Conservation (phyloP, 1,284 basidiomycete genomes). For the Tilletia caries region DNA sequence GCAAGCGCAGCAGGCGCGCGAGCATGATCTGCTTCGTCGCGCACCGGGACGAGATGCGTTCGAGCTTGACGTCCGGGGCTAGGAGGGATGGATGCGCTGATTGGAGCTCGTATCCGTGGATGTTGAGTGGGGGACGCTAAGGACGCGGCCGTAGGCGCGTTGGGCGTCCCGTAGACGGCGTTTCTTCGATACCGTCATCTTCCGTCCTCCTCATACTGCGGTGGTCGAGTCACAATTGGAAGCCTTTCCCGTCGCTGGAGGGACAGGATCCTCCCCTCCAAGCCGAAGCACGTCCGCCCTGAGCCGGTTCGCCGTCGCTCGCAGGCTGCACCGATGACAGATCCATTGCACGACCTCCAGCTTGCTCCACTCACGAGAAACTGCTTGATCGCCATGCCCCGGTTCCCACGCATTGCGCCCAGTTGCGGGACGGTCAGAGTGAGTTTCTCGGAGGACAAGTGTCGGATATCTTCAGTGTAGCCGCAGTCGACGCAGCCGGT, state of each 20-base stretch:
- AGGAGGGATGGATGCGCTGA: background rate
- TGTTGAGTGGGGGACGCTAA: constrained; percentile 24
- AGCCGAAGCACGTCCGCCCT: constrained; percentile 16
- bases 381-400: constrained; percentile 32
- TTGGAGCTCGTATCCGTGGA: constrained; percentile 41
- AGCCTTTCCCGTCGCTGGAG: too few relatives aligned
- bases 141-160: constrained; percentile 23
- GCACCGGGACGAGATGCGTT: constrained; percentile 24
- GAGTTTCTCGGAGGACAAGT: constrained; percentile 40
- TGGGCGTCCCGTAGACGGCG: background rate
- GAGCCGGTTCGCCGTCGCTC: constrained; percentile 22
- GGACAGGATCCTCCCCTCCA: background rate
- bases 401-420: constrained; percentile 18
- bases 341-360: constrained; percentile 51
- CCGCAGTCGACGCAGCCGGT: constrained; percentile 48
- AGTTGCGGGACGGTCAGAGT: constrained; percentile 37
- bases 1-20: constrained; percentile 36
- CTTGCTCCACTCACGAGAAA: constrained; percentile 41
- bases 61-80: constrained; percentile 16
- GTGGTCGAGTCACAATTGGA: too few relatives aligned
- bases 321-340: constrained; percentile 48
- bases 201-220: background rate
- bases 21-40: constrained; percentile 51
- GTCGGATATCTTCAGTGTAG: constrained; percentile 48
- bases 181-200: constrained; percentile 17